phyloP scores from a whole-genome alignment of 352 stramenopile species.

The Globisporangium mamillatum region DNA sequence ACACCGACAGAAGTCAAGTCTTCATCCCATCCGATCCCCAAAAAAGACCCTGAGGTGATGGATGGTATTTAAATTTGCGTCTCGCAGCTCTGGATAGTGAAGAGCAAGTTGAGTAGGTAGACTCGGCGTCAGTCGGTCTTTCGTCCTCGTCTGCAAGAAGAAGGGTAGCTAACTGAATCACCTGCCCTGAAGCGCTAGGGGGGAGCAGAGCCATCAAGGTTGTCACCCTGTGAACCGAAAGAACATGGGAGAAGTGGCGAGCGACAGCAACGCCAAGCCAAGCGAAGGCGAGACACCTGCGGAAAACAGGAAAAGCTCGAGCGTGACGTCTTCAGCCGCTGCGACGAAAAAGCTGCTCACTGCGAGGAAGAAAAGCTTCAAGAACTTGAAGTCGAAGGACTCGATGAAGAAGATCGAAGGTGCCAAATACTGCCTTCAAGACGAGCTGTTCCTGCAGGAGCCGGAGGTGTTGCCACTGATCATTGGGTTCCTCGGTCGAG shows the following conservation, averaged over 20 bases:
- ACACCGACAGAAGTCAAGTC: not conserved
- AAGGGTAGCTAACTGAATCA: not conserved
- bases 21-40: not conserved
- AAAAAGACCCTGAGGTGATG: not conserved
- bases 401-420: constrained; percentile 58
- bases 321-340: not conserved
- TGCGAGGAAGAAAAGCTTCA: constrained; percentile 55
- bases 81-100: not conserved
- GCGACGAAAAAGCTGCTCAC: constrained; percentile 32
- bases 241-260: not conserved
- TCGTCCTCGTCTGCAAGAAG: not conserved
- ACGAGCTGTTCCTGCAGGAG: constrained; percentile 59
- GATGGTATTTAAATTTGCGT: not conserved
- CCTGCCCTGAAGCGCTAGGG: not conserved
- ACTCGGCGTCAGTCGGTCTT: not conserved
- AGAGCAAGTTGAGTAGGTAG: not conserved
- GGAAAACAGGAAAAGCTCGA: not conserved
- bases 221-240: not conserved
- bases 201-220: not conserved
- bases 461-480: constrained; percentile 50
- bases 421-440: constrained; percentile 42
- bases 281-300: not conserved
- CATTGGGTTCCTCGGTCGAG: constrained; percentile 41
- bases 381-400: constrained; percentile 71
- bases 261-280: not conserved